Conservation (phyloP, 305 asterid species). For the Rubia tinctorum region DNA sequence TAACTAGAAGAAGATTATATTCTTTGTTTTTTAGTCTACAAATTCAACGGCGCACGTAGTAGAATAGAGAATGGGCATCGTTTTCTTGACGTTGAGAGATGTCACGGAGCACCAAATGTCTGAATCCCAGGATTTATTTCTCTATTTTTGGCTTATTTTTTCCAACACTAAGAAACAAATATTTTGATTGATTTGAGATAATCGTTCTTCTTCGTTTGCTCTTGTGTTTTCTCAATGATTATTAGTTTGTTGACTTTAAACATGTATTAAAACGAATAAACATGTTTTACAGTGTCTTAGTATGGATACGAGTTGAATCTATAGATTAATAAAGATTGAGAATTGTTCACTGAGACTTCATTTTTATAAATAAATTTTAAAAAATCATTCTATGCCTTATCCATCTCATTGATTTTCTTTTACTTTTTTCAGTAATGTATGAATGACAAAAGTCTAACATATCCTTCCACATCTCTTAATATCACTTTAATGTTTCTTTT, state of each 20-base stretch:
- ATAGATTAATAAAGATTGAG: too few species aligned
- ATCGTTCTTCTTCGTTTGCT: neutral
- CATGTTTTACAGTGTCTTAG: too few species aligned
- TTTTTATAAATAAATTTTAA: too few species aligned
- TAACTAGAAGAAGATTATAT: too few species aligned
- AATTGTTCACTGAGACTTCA: too few species aligned
- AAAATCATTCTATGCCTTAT: too few species aligned
- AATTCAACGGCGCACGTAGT: slow-evolving; percentile 1
- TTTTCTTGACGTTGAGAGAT: slow-evolving; percentile 3
- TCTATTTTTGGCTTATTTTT: neutral
- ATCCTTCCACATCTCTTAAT: too few species aligned
- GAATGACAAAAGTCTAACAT: too few species aligned
- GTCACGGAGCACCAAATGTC: neutral
- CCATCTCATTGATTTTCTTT: too few species aligned
- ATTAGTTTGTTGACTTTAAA: neutral
- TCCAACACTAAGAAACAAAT: neutral
- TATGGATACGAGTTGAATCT: too few species aligned
- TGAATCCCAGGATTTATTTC: neutral
- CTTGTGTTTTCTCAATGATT: neutral
- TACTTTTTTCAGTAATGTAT: too few species aligned
- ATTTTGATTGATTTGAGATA: neutral
- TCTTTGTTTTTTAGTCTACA: neutral
- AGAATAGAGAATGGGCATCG: neutral
- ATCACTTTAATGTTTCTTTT: too few species aligned
- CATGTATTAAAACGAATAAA: neutral